These are phyloP conservation scores for Takakia lepidozioides DNA, from an alignment of 225 moss, liverwort and hornwort species.

Conservation along the genomic window DNA sequence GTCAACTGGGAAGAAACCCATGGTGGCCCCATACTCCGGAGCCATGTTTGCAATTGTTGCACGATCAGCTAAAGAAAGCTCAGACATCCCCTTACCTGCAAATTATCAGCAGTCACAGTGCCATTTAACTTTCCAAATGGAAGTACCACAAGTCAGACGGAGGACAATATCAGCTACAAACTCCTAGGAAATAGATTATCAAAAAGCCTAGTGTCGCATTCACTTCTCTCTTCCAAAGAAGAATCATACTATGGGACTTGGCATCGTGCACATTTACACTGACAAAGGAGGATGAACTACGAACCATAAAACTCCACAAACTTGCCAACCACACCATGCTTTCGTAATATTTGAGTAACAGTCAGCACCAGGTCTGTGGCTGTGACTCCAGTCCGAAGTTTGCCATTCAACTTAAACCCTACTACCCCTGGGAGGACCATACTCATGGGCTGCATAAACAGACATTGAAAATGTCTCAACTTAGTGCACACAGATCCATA, in stretches of 20 bases:
- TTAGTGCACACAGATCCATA: too few relatives aligned
- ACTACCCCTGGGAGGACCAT: conserved; percentile 98
- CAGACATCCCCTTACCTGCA: conserved; percentile 76
- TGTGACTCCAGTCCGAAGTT: conserved; percentile 81
- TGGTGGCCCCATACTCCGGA: conserved; percentile 96
- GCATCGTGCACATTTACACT: too few relatives aligned
- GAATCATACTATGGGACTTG: too few relatives aligned
- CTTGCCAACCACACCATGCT: conserved; percentile 94
- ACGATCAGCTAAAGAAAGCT: conserved; percentile 82
- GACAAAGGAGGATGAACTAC: conserved; percentile 14
- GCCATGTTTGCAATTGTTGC: conserved; percentile 99
- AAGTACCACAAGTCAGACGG: not conserved
- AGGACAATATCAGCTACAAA: not conserved
- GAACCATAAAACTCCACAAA: conserved; percentile 98
- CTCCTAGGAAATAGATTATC: not conserved
- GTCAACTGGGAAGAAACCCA: conserved; percentile 99
- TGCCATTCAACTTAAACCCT: conserved; percentile 84
- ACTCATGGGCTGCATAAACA: conserved; percentile 82
- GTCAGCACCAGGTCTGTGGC: conserved; percentile 97
- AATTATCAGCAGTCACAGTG: not conserved
- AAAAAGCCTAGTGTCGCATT: too few relatives aligned
- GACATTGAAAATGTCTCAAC: not conserved
- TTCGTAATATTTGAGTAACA: conserved; percentile 86
- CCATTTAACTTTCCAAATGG: not conserved
- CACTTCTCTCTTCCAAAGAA: too few relatives aligned